Evolutionary conservation across 1,139 yeast genomes (phyloP), one percentile per base, ranked within the genome.

Genomic region (Blastobotrys petasosporus): DNA sequence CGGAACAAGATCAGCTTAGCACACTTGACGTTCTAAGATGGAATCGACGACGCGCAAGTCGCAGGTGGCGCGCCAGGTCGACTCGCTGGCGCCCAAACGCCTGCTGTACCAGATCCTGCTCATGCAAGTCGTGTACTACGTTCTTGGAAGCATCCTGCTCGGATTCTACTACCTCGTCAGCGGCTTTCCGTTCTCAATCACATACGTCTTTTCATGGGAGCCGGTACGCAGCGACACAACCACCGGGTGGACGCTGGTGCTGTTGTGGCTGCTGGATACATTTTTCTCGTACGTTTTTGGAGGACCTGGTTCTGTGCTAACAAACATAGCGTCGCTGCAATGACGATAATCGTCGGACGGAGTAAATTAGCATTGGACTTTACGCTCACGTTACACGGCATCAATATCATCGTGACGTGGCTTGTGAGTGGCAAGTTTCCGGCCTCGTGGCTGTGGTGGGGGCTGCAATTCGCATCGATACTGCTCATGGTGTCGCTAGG

Each of bases 281-380:
- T 55, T 68, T 31, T 65, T 68, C 50, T 56, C 66, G 38, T 35
- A 35, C 20, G 38, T 35, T 23, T 8, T 10, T 7, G 8, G 34
- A 32, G 20, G 10, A 31, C 8, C 8, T 31, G 12, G 9, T 8
- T 31, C 15, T 8, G 4, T 31, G 33, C 15, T 20, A 23, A 17
- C n/a, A 4, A 3, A 12, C 29, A 15, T 5, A 55, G 65, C 11
- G 96, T 88, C 1, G 66, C 86, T 13, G 87, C 87, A 58, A 80
- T 92, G 59, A 86, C 95, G 0, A 68, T 88, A 3, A 81, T 90
- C 17, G 95, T 92, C 13, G 97, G 97, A 0, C 71, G 97, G 50
- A 84, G 95, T 36, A 92, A 90, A 64, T 69, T 92, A 48, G 97
- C 97, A 0, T 84, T 96, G 85, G 98, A 92, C 65, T 92, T 90